Evolutionary conservation across 2,329 filamentous ascomycete genomes (phyloP).

Genomic region (Fusarium citri): DNA sequence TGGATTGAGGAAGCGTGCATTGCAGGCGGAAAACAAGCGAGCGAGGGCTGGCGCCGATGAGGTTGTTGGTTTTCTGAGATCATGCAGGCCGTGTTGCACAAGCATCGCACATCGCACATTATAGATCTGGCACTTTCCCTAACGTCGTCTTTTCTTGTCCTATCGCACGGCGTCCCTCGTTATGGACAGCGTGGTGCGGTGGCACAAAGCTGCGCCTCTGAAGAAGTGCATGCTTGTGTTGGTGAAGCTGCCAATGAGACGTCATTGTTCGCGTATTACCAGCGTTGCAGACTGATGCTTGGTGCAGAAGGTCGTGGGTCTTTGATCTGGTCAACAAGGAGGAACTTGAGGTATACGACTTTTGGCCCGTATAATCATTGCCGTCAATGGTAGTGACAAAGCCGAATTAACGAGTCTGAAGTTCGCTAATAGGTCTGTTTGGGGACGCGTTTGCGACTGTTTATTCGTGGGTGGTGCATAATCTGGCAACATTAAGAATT

Average conservation of each 20-base stretch:
- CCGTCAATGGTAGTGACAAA: neutral
- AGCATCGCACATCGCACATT: slow-evolving; percentile 36
- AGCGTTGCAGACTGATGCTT: slow-evolving; percentile 38
- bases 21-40: slow-evolving; percentile 42
- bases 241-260: slow-evolving; percentile 40
- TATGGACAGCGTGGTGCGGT: slow-evolving; percentile 34
- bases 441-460: slow-evolving; percentile 34
- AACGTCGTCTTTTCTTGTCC: slow-evolving; percentile 30
- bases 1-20: slow-evolving; percentile 26
- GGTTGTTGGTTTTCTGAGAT: slow-evolving; percentile 45
- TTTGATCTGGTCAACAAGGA: neutral
- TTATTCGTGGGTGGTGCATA: neutral
- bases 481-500: neutral
- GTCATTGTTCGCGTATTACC: slow-evolving; percentile 38
- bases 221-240: slow-evolving; percentile 27
- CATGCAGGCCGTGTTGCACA: slow-evolving; percentile 46
- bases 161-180: slow-evolving; percentile 28
- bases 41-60: slow-evolving; percentile 42
- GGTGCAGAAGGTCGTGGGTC: slow-evolving; percentile 31
- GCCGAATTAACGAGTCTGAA: slow-evolving; percentile 2
- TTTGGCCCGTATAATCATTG: slow-evolving; percentile 1
- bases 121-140: slow-evolving; percentile 45
- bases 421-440: slow-evolving; percentile 41
- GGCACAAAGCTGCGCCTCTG: slow-evolving; percentile 32
- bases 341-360: slow-evolving; percentile 1